Percentiles rank a stretch among this genome's conserved stretches.
Conservation (phyloP, 345 rosid genomes). For the Moricandia arvensis region DNA sequence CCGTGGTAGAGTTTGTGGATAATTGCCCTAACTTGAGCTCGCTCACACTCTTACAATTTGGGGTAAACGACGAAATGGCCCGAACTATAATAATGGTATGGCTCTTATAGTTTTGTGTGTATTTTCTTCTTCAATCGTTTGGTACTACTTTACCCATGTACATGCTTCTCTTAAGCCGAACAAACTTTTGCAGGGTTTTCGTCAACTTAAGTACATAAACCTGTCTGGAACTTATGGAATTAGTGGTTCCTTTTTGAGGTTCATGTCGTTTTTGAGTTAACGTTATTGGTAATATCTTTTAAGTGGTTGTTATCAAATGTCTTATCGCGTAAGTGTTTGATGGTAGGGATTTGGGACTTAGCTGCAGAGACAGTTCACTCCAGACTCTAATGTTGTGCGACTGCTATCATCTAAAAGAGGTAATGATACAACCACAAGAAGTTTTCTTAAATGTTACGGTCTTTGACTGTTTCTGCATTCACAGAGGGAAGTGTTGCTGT, state of each 20-base stretch:
- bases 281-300: not conserved
- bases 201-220: conserved; percentile 66
- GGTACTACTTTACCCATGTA: conserved; percentile 2
- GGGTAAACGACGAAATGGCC: conserved; percentile 65
- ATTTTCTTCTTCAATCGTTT: conserved; percentile 4
- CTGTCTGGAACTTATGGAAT: conserved; percentile 60
- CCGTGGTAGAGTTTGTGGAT: conserved; percentile 61
- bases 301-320: conserved; percentile 5
- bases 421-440: conserved; percentile 19
- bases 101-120: not conserved
- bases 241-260: conserved; percentile 80
- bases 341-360: conserved; percentile 61
- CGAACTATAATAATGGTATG: conserved; percentile 62
- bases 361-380: conserved; percentile 52
- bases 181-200: conserved; percentile 57
- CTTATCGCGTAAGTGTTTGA: conserved; percentile 16
- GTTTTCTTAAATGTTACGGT: conserved; percentile 2
- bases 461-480: conserved; percentile 28
- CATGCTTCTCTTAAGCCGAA: not conserved
- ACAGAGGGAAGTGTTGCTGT: conserved; percentile 69
- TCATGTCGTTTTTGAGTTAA: conserved; percentile 14
- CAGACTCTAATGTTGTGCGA: conserved; percentile 71
- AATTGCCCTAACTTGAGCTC: conserved; percentile 67
- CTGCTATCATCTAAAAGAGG: conserved; percentile 77
- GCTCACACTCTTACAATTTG: conserved; percentile 68